Evolutionary conservation across 306 rosid species (phyloP).

Genomic region (Pterocarpus santalinus): DNA sequence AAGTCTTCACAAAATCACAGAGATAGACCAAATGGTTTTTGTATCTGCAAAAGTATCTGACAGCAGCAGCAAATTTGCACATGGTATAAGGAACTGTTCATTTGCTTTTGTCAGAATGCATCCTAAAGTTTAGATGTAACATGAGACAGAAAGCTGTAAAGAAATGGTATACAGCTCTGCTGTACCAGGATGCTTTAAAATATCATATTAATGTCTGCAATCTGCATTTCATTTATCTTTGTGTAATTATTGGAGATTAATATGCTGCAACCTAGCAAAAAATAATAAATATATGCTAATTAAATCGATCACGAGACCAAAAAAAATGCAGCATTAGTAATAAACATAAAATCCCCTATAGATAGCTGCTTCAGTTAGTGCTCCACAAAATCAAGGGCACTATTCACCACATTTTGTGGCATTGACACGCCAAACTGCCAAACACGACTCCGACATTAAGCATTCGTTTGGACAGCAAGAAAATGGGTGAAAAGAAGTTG

Average conservation of each 20-base stretch:
- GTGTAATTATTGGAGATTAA: not conserved
- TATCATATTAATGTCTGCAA: not conserved
- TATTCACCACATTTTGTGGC: not conserved
- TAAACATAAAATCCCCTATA: no score
- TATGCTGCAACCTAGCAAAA: not conserved
- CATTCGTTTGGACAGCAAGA: no score
- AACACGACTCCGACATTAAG: not conserved
- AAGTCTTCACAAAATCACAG: slow-evolving; percentile 2
- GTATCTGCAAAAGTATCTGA: slow-evolving; percentile 27
- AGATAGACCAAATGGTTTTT: slow-evolving; percentile 6
- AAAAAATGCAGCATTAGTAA: not conserved
- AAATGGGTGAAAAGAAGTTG: no score
- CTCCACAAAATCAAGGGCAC: no score
- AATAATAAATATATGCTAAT: not conserved
- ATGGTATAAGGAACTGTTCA: slow-evolving; percentile 34
- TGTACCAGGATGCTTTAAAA: slow-evolving; percentile 4
- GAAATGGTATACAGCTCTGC: slow-evolving; percentile 19
- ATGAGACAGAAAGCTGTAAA: slow-evolving; percentile 35
- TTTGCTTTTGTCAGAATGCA: slow-evolving; percentile 27
- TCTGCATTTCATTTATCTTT: not conserved
- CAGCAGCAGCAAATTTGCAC: slow-evolving; percentile 40
- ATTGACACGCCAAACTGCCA: not conserved
- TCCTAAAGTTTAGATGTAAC: slow-evolving; percentile 31
- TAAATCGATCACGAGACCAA: not conserved
- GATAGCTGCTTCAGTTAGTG: no score